These are phyloP conservation scores for Chlamydomonas eustigma DNA, from an alignment of 139 green algal genomes.

Conservation along the genomic window DNA sequence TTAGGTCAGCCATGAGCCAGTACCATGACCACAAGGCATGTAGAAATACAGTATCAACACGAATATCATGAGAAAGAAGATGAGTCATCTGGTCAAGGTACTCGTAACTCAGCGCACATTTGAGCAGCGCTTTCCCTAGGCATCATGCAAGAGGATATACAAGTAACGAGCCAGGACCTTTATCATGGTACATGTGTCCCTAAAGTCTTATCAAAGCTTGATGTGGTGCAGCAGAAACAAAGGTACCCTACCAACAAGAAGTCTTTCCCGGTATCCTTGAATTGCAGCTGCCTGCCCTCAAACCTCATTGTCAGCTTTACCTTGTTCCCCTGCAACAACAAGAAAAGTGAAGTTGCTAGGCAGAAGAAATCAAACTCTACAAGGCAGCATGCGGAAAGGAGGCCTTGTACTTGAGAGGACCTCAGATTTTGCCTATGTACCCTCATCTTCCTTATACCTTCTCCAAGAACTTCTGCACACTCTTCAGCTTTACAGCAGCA, in stretches of 20 bases:
- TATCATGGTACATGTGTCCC: too few relatives aligned
- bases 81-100: too few relatives aligned
- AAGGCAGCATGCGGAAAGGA: not conserved
- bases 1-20: too few relatives aligned
- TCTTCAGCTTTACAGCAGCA: slow-evolving; percentile 33
- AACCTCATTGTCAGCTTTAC: slow-evolving; percentile 47
- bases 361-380: not conserved
- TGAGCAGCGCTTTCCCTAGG: too few relatives aligned
- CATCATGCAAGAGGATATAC: too few relatives aligned
- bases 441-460: slow-evolving; percentile 27
- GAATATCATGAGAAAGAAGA: too few relatives aligned
- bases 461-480: slow-evolving; percentile 33
- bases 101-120: too few relatives aligned
- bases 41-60: too few relatives aligned
- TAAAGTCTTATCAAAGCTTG: too few relatives aligned
- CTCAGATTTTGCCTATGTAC: not conserved
- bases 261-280: slow-evolving; percentile 43
- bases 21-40: too few relatives aligned
- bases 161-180: too few relatives aligned
- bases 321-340: slow-evolving; percentile 33
- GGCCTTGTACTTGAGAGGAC: not conserved
- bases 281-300: slow-evolving; percentile 43
- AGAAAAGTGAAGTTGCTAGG: not conserved
- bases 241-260: slow-evolving; percentile 40
- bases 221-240: too few relatives aligned